These are phyloP conservation scores for Vanrija sp. DNA, from an alignment of 1,284 basidiomycete genomes.

Conservation along the genomic window DNA sequence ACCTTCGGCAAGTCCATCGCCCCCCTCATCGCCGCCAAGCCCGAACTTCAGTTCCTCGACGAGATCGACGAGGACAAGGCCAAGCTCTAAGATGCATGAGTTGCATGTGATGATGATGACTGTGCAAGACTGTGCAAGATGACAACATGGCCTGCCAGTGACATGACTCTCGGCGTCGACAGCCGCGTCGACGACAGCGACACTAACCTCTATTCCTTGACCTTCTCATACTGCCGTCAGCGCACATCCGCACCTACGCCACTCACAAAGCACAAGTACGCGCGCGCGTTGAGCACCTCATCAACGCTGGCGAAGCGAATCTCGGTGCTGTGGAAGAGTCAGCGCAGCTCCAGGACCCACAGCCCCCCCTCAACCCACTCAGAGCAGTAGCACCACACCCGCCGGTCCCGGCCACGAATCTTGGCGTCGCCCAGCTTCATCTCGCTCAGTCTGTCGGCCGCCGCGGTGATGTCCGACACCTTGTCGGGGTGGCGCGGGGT, in stretches of 20 bases:
- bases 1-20: background rate
- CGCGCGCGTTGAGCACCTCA: slow-evolving; percentile 83
- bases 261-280: slow-evolving; percentile 63
- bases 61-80: slow-evolving; percentile 1
- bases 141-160: too few species aligned
- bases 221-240: slow-evolving; percentile 21
- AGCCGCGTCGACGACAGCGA: too few species aligned
- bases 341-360: background rate
- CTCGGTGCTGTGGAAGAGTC: slow-evolving; percentile 53
- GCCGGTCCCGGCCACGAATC: slow-evolving; percentile 30
- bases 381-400: slow-evolving; percentile 86
- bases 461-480: background rate
- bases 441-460: background rate
- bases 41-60: background rate
- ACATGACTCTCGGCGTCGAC: too few species aligned
- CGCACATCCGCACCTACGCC: background rate
- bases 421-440: too few species aligned
- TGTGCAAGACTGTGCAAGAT: too few species aligned
- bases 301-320: slow-evolving; percentile 75
- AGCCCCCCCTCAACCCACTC: slow-evolving; percentile 55
- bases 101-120: too few species aligned
- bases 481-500: too few species aligned
- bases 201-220: background rate
- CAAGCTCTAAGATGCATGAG: background rate
- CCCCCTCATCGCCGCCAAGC: background rate